Conservation (phyloP, 1,284 basidiomycete genomes). For the Mycena sp. region DNA sequence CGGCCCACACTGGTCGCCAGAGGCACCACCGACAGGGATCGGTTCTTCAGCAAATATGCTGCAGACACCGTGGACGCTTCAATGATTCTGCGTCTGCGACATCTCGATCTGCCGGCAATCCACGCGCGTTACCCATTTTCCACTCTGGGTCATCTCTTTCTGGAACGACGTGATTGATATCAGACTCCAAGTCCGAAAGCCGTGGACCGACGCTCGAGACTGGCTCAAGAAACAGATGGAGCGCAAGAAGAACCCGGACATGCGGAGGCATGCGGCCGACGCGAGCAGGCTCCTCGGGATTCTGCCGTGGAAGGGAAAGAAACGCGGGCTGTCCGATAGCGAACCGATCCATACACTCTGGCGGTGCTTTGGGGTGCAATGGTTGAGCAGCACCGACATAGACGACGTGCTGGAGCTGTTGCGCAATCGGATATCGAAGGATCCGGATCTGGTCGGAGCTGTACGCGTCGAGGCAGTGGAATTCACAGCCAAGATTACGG, state of each 20-base stretch:
- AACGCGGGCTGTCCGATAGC: slow-evolving; percentile 10
- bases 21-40: not conserved
- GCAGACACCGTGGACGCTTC: not conserved
- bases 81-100: not conserved
- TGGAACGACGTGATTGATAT: slow-evolving; percentile 9
- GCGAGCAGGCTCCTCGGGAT: not conserved
- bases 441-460: not conserved
- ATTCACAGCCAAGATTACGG: not conserved
- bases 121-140: not conserved
- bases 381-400: slow-evolving; percentile 4
- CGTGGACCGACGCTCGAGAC: not conserved
- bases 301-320: slow-evolving; percentile 1
- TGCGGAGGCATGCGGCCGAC: not conserved
- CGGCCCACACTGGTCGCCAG: not conserved
- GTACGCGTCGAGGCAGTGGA: slow-evolving; percentile 7
- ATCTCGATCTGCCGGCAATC: slow-evolving; percentile 1
- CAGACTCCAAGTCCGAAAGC: not conserved
- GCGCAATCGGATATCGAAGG: not conserved
- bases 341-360: not conserved
- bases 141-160: slow-evolving; percentile 9
- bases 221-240: slow-evolving; percentile 1
- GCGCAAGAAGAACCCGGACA: not conserved
- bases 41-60: not conserved
- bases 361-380: not conserved
- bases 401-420: slow-evolving; percentile 15